Conservation (phyloP, 768 basidiomycete genomes). For the Amanita exitialis region DNA sequence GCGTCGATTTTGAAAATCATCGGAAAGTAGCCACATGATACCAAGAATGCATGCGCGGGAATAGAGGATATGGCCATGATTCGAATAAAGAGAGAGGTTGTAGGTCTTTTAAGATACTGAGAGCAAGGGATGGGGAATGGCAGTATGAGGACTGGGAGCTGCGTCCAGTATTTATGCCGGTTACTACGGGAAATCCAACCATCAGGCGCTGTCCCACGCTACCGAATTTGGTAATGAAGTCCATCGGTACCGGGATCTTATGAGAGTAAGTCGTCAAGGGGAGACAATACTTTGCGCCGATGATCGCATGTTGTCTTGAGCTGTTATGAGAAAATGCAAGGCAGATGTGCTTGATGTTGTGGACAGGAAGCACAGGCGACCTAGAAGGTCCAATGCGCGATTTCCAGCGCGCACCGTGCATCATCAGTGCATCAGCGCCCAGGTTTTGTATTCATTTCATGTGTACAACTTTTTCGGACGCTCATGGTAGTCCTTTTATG, state of each 20-base stretch:
- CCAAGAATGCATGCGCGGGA: background rate
- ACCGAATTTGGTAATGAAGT: background rate
- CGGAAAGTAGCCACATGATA: background rate
- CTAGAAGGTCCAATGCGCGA: background rate
- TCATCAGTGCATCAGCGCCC: slow-evolving; percentile 1
- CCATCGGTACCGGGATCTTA: background rate
- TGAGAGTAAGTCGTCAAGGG: background rate
- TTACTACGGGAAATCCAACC: slow-evolving; percentile 2
- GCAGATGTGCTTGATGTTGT: background rate
- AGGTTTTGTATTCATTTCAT: background rate
- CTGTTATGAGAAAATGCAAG: background rate
- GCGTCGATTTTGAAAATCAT: background rate
- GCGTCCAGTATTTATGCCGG: slow-evolving; percentile 4
- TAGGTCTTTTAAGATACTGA: background rate
- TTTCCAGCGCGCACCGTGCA: background rate
- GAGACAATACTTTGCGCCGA: background rate
- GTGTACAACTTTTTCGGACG: background rate
- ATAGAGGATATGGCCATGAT: background rate
- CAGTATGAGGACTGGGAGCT: background rate
- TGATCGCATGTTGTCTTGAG: background rate
- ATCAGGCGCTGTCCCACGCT: background rate
- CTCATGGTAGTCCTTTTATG: background rate
- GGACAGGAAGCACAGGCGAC: background rate
- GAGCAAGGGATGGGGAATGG: background rate
- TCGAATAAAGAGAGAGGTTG: background rate